Conservation (phyloP, 2,329 filamentous ascomycete species). For the Cladorrhinum sp. region DNA sequence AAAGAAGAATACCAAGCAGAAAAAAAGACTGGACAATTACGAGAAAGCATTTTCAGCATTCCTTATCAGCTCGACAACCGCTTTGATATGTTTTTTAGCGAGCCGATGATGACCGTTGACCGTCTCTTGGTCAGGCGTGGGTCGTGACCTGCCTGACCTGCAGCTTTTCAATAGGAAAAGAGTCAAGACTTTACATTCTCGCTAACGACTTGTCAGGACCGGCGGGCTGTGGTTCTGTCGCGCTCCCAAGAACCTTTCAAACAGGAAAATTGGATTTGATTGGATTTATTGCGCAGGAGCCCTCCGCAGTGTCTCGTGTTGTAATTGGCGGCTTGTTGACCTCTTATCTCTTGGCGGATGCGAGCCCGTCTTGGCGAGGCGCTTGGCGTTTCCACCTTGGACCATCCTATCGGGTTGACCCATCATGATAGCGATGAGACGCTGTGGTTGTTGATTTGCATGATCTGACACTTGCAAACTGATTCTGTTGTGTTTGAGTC, state of each 20-base stretch:
- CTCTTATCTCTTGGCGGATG: constrained; percentile 25
- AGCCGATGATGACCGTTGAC: background rate
- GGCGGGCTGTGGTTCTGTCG: too few species aligned
- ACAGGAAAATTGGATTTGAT: too few species aligned
- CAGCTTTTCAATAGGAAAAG: constrained; percentile 5
- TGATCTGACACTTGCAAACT: background rate
- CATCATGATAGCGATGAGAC: background rate
- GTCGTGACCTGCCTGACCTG: too few species aligned
- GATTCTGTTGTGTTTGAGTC: background rate
- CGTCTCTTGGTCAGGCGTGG: background rate
- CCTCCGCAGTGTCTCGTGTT: background rate
- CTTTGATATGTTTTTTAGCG: background rate
- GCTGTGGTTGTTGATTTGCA: background rate
- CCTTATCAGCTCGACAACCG: constrained; percentile 6
- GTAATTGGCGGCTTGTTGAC: constrained; percentile 12
- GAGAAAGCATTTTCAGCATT: constrained; percentile 1
- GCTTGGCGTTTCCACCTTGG: background rate
- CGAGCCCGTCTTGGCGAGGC: constrained; percentile 2
- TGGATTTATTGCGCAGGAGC: background rate
- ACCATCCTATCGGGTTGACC: constrained; percentile 6
- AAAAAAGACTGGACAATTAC: background rate
- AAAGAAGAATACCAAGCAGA: background rate
- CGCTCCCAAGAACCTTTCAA: too few species aligned
- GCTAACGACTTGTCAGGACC: background rate
- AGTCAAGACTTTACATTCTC: background rate